These are phyloP conservation scores for Cercis canadensis DNA, from an alignment of 306 rosid genomes.

Conservation along the genomic window DNA sequence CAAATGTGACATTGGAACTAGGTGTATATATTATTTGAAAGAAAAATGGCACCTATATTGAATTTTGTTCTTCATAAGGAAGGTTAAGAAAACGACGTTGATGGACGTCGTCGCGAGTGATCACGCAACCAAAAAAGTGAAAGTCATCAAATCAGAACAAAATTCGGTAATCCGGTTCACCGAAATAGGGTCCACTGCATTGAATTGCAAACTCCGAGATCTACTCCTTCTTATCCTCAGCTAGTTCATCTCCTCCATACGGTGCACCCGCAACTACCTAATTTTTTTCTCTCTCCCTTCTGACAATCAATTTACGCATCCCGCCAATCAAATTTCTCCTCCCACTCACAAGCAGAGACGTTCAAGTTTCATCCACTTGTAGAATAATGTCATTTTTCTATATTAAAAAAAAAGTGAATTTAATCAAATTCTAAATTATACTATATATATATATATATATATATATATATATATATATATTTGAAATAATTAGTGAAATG, in stretches of 20 bases:
- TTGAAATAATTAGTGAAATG: too few relatives aligned
- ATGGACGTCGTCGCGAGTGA: background rate
- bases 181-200: background rate
- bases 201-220: background rate
- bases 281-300: background rate
- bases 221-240: too few relatives aligned
- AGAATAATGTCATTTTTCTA: too few relatives aligned
- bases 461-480: too few relatives aligned
- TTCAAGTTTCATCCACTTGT: background rate
- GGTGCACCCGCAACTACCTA: background rate
- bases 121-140: background rate
- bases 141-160: background rate
- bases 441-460: too few relatives aligned
- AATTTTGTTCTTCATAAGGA: background rate
- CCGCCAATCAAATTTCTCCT: background rate
- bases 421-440: too few relatives aligned
- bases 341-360: background rate
- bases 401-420: too few relatives aligned
- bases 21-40: too few relatives aligned
- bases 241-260: background rate
- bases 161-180: constrained; percentile 21
- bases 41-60: too few relatives aligned
- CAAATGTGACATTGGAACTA: too few relatives aligned
- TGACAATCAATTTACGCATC: background rate
- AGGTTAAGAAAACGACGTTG: constrained; percentile 10